Evolutionary conservation across 768 basidiomycete species (phyloP).

Genomic region (Tylopilus plumbeoviolaceoides): DNA sequence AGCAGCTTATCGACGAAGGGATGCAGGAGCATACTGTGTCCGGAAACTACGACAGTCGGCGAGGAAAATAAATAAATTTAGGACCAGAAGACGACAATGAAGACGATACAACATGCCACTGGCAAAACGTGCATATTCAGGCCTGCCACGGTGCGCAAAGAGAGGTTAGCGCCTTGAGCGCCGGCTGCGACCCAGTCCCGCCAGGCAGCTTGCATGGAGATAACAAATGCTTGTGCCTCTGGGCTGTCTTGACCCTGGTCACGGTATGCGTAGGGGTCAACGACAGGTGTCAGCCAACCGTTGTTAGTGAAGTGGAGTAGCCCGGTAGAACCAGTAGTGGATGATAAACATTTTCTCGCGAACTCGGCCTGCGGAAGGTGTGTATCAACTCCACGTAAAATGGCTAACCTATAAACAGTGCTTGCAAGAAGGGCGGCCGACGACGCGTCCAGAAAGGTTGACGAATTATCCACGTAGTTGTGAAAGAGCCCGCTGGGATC

Average conservation of each 20-base stretch:
- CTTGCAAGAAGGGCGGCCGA: slow-evolving; percentile 73
- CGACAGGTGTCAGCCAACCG: slow-evolving; percentile 73
- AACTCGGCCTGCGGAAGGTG: slow-evolving; percentile 57
- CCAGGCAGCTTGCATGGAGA: slow-evolving; percentile 73
- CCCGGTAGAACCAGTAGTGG: slow-evolving; percentile 11
- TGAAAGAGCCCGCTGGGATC: slow-evolving; percentile 38
- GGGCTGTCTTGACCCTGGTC: slow-evolving; percentile 52
- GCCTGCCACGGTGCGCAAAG: not conserved
- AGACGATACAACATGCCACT: not conserved
- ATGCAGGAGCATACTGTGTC: not conserved
- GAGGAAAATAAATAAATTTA: not conserved
- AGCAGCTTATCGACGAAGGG: too few relatives aligned
- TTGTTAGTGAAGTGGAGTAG: slow-evolving; percentile 49
- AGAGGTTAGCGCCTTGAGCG: slow-evolving; percentile 44
- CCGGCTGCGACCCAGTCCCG: slow-evolving; percentile 67
- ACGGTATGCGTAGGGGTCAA: slow-evolving; percentile 59
- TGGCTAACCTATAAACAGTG: slow-evolving; percentile 70
- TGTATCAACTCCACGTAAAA: slow-evolving; percentile 45
- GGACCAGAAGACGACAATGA: not conserved
- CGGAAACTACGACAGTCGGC: not conserved
- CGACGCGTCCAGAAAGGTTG: slow-evolving; percentile 68
- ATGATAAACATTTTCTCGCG: slow-evolving; percentile 40
- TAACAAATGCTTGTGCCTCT: slow-evolving; percentile 76
- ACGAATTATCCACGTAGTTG: slow-evolving; percentile 64
- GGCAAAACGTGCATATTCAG: not conserved